Base-by-base conservation (phyloP, 306 rosid genomes). In the Fagus crenata region DNA sequence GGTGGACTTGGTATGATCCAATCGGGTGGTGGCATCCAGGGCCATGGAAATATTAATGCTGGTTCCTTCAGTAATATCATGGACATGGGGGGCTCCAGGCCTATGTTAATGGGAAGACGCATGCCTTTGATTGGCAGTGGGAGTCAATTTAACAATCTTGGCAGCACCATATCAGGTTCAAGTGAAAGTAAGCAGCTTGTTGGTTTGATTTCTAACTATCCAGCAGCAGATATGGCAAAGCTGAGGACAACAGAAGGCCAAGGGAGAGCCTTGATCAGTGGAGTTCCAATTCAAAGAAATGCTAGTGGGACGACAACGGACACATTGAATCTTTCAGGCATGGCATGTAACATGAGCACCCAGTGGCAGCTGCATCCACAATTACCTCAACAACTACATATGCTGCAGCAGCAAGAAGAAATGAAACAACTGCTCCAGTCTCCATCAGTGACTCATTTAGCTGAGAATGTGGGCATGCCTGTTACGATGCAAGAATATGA, bases 131-230 rank as follows among this genome's bases (percentile, higher is more conserved):
- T 33, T 35, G 80, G 37, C 7, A 76, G 40, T 83, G 49, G 73
- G 2, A 72, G 76, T 11, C 43, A 63, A 35, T 41, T 28, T 43
- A 79, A 55, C 78, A 79, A 65, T 67, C 68, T 3, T 13, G 39
- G 59, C 75, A 71, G 69, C 39, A 67, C 31, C 22, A 64, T 28
- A 40, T 37, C 53, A 32, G 67, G 75, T 71, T 49, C 53, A 67
- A 79, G 76, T 56, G 81, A 75, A 37, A 61, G 54, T 53, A 76
- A 79, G 43, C 81, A 37, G 15, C 81, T 35, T 75, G 54, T 63
- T 15, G 71, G 67, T 14, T 22, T 69, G 28, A 41, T 53, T 51
- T 39, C 79, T 4, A 65, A 67, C 18, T n/a, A 17, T 63, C 33
- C 68, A 11, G n/a, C 59, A 31, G 53, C 68, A 56, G 5, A 40